Conservation (phyloP, 768 basidiomycete species). For the Chiua virens region DNA sequence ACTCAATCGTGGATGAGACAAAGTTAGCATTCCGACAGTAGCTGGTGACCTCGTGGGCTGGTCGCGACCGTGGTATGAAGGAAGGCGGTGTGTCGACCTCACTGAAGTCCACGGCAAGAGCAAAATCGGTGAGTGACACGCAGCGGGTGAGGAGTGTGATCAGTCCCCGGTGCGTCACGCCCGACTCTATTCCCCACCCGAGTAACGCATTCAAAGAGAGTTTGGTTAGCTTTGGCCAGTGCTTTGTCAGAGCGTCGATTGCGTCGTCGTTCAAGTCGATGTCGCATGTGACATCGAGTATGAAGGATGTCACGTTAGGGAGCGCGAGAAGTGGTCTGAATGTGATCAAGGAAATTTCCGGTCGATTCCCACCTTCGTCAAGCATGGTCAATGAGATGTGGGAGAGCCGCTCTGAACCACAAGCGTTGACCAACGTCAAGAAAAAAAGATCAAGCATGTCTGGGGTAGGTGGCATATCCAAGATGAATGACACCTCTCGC, state of each 20-base stretch:
- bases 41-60: slow-evolving; percentile 10
- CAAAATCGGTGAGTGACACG: slow-evolving; percentile 3
- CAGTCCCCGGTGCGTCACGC: slow-evolving; percentile 23
- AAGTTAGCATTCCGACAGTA: slow-evolving; percentile 16
- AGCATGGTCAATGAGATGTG: slow-evolving; percentile 9
- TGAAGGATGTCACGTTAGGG: slow-evolving; percentile 10
- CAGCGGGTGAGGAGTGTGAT: slow-evolving; percentile 20
- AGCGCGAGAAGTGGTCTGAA: slow-evolving; percentile 19
- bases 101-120: slow-evolving; percentile 22
- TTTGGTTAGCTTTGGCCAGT: slow-evolving; percentile 17
- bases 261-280: slow-evolving; percentile 19
- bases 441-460: slow-evolving; percentile 25
- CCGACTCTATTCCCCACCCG: slow-evolving; percentile 17
- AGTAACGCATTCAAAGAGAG: slow-evolving; percentile 17
- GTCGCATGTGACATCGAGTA: slow-evolving; percentile 20
- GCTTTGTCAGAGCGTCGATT: slow-evolving; percentile 15
- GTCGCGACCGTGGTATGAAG: neutral
- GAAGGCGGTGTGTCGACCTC: slow-evolving; percentile 10
- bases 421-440: slow-evolving; percentile 14
- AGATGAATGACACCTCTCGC: slow-evolving; percentile 11
- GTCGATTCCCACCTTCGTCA: neutral
- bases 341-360: slow-evolving; percentile 12
- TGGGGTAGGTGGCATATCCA: slow-evolving; percentile 6
- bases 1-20: slow-evolving; percentile 20
- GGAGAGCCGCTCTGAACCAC: slow-evolving; percentile 5